These are phyloP conservation scores for Cercophora newfieldiana DNA, from an alignment of 495 filamentous ascomycete species.

Conservation along the genomic window DNA sequence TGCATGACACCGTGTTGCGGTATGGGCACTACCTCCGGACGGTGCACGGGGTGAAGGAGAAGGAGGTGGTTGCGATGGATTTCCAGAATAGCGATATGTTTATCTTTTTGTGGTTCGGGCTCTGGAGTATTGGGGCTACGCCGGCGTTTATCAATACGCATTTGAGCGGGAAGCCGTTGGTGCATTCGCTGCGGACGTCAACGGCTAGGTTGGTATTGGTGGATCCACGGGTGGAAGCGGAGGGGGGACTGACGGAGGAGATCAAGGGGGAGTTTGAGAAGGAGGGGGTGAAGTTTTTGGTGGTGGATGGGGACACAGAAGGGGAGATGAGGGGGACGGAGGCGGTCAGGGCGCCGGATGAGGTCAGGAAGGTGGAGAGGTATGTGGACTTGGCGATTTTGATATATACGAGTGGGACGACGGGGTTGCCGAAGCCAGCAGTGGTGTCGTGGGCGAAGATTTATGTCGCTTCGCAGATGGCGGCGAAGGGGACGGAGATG, in stretches of 20 bases:
- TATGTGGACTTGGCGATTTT: constrained; percentile 66
- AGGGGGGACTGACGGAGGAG: constrained; percentile 39
- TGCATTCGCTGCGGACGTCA: constrained; percentile 66
- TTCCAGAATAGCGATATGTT: constrained; percentile 77
- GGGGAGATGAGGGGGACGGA: constrained; percentile 53
- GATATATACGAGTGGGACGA: constrained; percentile 87
- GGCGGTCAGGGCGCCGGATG: constrained; percentile 60
- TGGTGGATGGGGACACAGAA: constrained; percentile 60
- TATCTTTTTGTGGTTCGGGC: constrained; percentile 48
- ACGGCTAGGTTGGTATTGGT: constrained; percentile 81
- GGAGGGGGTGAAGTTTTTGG: constrained; percentile 58
- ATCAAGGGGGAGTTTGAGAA: constrained; percentile 39
- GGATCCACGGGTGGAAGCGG: constrained; percentile 63
- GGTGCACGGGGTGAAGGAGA: constrained; percentile 60
- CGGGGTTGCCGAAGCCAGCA: constrained; percentile 88
- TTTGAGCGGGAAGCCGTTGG: constrained; percentile 36
- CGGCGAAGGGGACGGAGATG: constrained; percentile 55
- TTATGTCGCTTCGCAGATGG: constrained; percentile 53
- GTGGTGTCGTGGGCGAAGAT: constrained; percentile 77
- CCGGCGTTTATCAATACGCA: constrained; percentile 59
- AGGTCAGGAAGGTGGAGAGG: constrained; percentile 53
- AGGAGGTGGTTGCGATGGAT: constrained; percentile 84
- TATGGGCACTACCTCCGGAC: constrained; percentile 82
- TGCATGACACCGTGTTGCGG: constrained; percentile 68
- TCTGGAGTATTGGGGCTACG: constrained; percentile 46